Conservation (phyloP, 202 grass and related monocot genomes). For the Cymbopogon flexuosus region DNA sequence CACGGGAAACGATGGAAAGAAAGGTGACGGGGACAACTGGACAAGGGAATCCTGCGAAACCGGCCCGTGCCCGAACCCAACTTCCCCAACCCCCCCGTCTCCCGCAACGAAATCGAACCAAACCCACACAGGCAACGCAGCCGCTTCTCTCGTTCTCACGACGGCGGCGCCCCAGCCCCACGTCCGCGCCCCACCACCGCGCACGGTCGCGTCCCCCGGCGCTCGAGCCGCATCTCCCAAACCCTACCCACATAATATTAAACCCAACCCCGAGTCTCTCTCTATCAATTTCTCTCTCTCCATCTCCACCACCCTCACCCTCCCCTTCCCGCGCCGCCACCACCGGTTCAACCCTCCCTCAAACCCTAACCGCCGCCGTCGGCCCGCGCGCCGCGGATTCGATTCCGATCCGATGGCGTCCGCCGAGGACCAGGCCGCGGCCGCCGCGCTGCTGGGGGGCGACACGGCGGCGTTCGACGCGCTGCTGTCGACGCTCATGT, state of each 20-base stretch:
- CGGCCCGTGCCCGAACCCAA: neutral
- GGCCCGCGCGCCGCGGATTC: neutral
- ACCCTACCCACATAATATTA: slow-evolving; percentile 64
- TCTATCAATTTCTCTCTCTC: neutral
- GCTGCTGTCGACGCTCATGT: slow-evolving; percentile 75
- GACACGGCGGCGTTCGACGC: slow-evolving; percentile 67
- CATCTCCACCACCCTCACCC: slow-evolving; percentile 8
- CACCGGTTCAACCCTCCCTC: neutral
- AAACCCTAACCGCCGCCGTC: slow-evolving; percentile 32
- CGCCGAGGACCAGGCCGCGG: slow-evolving; percentile 50
- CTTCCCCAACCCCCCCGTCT: neutral
- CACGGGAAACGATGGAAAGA: slow-evolving; percentile 14
- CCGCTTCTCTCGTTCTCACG: neutral
- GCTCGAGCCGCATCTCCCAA: slow-evolving; percentile 33
- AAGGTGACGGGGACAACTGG: slow-evolving; percentile 21
- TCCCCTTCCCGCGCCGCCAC: slow-evolving; percentile 28
- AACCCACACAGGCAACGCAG: neutral
- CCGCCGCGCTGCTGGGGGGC: slow-evolving; percentile 61
- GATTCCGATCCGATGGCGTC: slow-evolving; percentile 39
- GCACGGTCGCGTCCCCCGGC: neutral
- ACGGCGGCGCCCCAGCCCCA: neutral
- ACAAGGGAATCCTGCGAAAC: slow-evolving; percentile 35
- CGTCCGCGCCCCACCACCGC: neutral
- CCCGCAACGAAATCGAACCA: slow-evolving; percentile 6
- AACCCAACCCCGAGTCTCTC: slow-evolving; percentile 10